These are phyloP conservation scores for Hypericum androsaemum DNA, from an alignment of 345 rosid species.

Conservation along the genomic window DNA sequence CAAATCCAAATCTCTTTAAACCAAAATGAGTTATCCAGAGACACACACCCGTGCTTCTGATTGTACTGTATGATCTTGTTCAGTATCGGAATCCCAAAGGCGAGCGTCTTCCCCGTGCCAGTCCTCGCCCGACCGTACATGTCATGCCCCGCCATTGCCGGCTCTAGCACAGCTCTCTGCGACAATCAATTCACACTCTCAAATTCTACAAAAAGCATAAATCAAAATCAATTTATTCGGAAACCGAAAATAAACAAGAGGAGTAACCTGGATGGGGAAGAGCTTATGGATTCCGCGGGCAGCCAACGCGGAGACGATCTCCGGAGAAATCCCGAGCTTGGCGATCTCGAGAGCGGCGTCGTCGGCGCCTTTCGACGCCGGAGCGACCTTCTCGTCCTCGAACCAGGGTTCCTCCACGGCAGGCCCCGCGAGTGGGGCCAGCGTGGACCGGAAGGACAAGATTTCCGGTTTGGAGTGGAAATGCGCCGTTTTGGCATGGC, in stretches of 20 bases:
- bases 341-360: slow-evolving; percentile 63
- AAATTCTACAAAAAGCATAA: background rate
- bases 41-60: slow-evolving; percentile 72
- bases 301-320: slow-evolving; percentile 64
- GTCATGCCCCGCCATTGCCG: slow-evolving; percentile 94
- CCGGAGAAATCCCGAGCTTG: slow-evolving; percentile 58
- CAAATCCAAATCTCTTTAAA: too few relatives aligned
- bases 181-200: background rate
- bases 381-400: slow-evolving; percentile 31
- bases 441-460: too few relatives aligned
- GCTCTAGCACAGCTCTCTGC: slow-evolving; percentile 87
- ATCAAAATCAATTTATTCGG: background rate
- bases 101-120: slow-evolving; percentile 95
- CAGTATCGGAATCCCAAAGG: slow-evolving; percentile 85
- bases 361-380: slow-evolving; percentile 7
- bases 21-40: too few relatives aligned
- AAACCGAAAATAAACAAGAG: background rate
- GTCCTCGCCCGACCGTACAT: slow-evolving; percentile 92
- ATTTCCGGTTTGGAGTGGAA: too few relatives aligned
- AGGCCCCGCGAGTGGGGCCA: slow-evolving; percentile 19
- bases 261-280: slow-evolving; percentile 93
- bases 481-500: too few relatives aligned
- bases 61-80: slow-evolving; percentile 73
- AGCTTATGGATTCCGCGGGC: slow-evolving; percentile 52
- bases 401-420: slow-evolving; percentile 40